Percentiles rank a stretch among this genome's conserved stretches.
These are phyloP conservation scores for Funneliformis geosporum DNA, from an alignment of 192 early-diverging fungal genomes.

Conservation along the genomic window DNA sequence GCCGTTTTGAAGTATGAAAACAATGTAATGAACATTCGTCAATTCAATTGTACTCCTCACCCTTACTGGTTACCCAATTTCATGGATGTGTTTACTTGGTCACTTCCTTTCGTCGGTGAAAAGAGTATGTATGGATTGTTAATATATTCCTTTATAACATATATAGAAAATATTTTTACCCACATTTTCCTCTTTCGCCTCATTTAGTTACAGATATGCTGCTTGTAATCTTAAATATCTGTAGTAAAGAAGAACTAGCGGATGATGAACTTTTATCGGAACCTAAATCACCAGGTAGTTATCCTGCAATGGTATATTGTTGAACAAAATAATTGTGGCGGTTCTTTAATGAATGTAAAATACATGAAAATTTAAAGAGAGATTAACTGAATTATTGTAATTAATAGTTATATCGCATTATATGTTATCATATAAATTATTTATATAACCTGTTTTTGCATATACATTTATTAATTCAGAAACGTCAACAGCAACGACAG, in stretches of 20 bases:
- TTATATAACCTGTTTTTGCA: background rate
- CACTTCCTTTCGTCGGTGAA: slow-evolving; percentile 96
- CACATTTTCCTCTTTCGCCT: background rate
- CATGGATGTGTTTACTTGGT: slow-evolving; percentile 99
- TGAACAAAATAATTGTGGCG: too few species aligned
- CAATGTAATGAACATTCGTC: slow-evolving; percentile 98
- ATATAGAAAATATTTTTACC: background rate
- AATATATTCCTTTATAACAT: background rate
- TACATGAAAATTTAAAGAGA: too few species aligned
- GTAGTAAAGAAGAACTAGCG: slow-evolving; percentile 91
- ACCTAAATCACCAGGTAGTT: slow-evolving; percentile 23
- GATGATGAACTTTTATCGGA: slow-evolving; percentile 51
- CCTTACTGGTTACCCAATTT: slow-evolving; percentile 99
- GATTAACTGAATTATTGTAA: too few species aligned
- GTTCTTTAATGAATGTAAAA: too few species aligned
- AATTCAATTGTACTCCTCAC: slow-evolving; percentile 89
- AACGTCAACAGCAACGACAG: slow-evolving; percentile 39
- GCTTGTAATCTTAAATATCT: slow-evolving; percentile 89
- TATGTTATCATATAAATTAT: background rate
- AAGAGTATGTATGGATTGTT: slow-evolving; percentile 65
- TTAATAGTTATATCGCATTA: background rate
- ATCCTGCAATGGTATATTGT: too few species aligned
- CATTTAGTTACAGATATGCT: slow-evolving; percentile 92
- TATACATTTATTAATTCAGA: background rate
- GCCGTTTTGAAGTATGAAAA: slow-evolving; percentile 98